Conservation (phyloP, 2,329 filamentous ascomycete species). For the Diaporthe amygdali region DNA sequence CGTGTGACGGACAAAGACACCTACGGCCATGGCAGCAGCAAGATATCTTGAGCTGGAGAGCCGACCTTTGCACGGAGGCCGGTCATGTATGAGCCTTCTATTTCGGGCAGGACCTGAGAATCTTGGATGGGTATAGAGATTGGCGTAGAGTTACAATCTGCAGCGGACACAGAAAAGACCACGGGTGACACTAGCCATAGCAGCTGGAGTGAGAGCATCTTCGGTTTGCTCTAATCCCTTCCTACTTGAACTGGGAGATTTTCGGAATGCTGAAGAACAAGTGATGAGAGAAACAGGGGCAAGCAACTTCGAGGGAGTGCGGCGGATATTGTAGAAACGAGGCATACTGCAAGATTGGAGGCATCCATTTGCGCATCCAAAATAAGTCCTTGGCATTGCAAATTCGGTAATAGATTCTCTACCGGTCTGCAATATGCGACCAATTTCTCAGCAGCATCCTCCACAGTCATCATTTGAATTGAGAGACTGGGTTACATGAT, state of each 20-base stretch:
- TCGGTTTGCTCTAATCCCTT: background rate
- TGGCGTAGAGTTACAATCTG: background rate
- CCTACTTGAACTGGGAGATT: background rate
- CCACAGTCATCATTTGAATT: background rate
- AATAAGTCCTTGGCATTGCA: background rate
- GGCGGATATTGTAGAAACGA: background rate
- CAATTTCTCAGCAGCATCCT: too few relatives aligned
- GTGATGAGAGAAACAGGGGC: background rate
- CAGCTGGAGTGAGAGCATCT: background rate
- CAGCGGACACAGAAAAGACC: background rate
- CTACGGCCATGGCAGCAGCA: slow-evolving; percentile 39
- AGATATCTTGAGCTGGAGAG: slow-evolving; percentile 33
- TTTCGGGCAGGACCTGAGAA: slow-evolving; percentile 30
- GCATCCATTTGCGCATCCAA: too few relatives aligned
- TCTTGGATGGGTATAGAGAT: slow-evolving; percentile 19
- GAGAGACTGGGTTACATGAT: background rate
- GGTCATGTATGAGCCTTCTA: slow-evolving; percentile 34
- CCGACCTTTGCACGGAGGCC: slow-evolving; percentile 34
- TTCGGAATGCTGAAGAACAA: background rate
- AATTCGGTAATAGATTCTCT: background rate
- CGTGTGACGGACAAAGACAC: slow-evolving; percentile 11
- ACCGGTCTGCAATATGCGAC: background rate
- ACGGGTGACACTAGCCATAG: background rate
- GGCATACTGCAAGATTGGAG: background rate
- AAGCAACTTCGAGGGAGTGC: background rate